Conservation (phyloP, 176 grass and related monocot species). For the Phoenix dactylifera region DNA sequence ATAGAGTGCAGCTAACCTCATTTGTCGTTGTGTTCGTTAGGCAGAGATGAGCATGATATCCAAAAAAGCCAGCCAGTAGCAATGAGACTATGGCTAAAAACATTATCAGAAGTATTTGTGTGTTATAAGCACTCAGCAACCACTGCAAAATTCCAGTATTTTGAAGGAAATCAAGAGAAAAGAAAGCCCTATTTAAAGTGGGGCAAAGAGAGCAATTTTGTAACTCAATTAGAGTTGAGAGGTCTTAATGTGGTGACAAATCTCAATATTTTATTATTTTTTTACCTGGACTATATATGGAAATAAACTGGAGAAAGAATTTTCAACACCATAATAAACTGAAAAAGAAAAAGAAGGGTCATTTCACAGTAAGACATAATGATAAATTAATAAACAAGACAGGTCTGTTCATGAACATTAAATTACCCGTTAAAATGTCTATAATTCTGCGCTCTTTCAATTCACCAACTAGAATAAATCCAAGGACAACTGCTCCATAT, state of each 20-base stretch:
- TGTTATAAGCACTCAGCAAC: constrained; percentile 77
- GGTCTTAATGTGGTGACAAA: too few species aligned
- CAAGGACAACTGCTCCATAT: constrained; percentile 53
- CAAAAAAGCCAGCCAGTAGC: constrained; percentile 85
- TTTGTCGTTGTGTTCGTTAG: constrained; percentile 84
- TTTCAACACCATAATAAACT: constrained; percentile 89
- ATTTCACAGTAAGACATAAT: constrained; percentile 17
- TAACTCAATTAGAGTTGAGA: too few species aligned
- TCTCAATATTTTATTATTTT: neutral
- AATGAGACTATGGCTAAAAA: constrained; percentile 83
- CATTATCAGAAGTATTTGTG: constrained; percentile 79
- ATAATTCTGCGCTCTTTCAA: constrained; percentile 67
- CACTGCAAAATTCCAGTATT: constrained; percentile 44
- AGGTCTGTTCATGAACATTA: neutral
- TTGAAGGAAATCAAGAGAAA: neutral
- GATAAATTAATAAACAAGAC: neutral
- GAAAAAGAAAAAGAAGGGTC: constrained; percentile 14
- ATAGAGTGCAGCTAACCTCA: constrained; percentile 39
- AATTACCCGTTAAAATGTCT: constrained; percentile 80
- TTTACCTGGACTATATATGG: constrained; percentile 82
- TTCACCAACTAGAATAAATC: constrained; percentile 81
- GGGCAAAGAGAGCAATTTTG: too few species aligned
- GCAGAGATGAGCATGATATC: constrained; percentile 83
- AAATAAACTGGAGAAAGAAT: constrained; percentile 65
- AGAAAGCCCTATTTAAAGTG: neutral